phyloP scores from a whole-genome alignment of 1,284 basidiomycete species.

The Ganoderma boninense region DNA sequence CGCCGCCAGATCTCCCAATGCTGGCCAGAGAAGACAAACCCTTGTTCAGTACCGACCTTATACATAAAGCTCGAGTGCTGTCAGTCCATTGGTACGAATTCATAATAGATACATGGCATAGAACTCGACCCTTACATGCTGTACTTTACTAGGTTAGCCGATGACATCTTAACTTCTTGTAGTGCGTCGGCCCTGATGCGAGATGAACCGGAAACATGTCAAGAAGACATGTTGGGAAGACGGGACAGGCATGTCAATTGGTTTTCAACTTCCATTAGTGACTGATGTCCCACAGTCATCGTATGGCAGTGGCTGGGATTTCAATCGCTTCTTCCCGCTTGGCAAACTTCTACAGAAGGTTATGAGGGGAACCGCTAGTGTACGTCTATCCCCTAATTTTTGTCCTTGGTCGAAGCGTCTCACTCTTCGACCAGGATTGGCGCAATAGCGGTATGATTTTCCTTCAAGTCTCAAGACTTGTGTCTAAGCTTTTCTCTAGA shows the following conservation, averaged over 20 bases:
- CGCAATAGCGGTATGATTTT: slow-evolving; percentile 66
- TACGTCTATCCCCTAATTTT: slow-evolving; percentile 44
- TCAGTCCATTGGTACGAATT: slow-evolving; percentile 65
- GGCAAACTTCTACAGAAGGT: slow-evolving; percentile 48
- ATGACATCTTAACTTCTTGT: slow-evolving; percentile 68
- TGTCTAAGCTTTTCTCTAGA: slow-evolving; percentile 42
- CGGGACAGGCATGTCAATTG: slow-evolving; percentile 32
- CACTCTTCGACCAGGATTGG: slow-evolving; percentile 61
- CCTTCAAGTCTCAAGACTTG: neutral
- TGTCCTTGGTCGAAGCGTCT: slow-evolving; percentile 9
- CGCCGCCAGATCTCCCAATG: slow-evolving; percentile 38
- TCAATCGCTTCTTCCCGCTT: slow-evolving; percentile 71
- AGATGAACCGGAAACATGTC: slow-evolving; percentile 28
- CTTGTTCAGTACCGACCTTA: slow-evolving; percentile 67
- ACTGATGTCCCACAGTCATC: slow-evolving; percentile 45
- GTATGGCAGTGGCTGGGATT: slow-evolving; percentile 73
- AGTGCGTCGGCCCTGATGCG: slow-evolving; percentile 66
- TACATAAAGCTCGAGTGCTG: slow-evolving; percentile 72
- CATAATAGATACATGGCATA: neutral
- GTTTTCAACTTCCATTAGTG: neutral
- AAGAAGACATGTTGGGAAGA: slow-evolving; percentile 46
- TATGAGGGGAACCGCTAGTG: slow-evolving; percentile 66
- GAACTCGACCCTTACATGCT: neutral
- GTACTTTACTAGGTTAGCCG: slow-evolving; percentile 55
- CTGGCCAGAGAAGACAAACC: slow-evolving; percentile 76